Conservation (phyloP, 2,329 filamentous ascomycete genomes). For the Pseudocercospora crystallina region DNA sequence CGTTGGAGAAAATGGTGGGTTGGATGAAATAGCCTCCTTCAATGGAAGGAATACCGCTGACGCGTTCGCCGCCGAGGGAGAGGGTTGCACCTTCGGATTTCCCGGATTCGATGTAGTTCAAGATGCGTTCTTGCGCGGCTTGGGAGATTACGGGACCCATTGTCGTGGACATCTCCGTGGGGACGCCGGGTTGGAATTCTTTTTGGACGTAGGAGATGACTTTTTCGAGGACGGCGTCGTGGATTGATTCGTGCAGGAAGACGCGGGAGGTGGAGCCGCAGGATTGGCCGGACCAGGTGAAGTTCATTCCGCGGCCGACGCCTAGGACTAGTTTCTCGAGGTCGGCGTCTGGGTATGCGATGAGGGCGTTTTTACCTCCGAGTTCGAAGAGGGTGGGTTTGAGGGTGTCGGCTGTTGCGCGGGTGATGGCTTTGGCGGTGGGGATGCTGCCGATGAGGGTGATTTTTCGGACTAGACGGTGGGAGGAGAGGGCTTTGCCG, state of each 20-base stretch:
- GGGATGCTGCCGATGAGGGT: slow-evolving; percentile 75
- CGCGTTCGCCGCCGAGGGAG: slow-evolving; percentile 14
- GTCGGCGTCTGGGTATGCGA: slow-evolving; percentile 59
- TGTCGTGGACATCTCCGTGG: slow-evolving; percentile 67
- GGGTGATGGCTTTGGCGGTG: slow-evolving; percentile 74
- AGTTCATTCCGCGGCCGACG: slow-evolving; percentile 35
- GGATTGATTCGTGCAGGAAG: slow-evolving; percentile 56
- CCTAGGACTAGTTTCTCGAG: slow-evolving; percentile 58
- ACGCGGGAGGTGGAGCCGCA: slow-evolving; percentile 60
- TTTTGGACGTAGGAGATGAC: slow-evolving; percentile 62
- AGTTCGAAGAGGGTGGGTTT: slow-evolving; percentile 63
- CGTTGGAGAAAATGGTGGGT: slow-evolving; percentile 58
- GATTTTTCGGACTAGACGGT: slow-evolving; percentile 70
- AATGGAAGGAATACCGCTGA: slow-evolving; percentile 22
- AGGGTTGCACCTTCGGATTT: slow-evolving; percentile 43
- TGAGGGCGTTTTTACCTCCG: slow-evolving; percentile 58
- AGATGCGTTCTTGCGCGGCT: slow-evolving; percentile 67
- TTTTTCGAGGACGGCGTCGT: slow-evolving; percentile 63
- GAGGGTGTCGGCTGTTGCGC: slow-evolving; percentile 63
- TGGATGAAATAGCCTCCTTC: slow-evolving; percentile 60
- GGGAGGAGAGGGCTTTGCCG: slow-evolving; percentile 66
- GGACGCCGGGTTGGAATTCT: slow-evolving; percentile 67
- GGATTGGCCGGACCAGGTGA: slow-evolving; percentile 63
- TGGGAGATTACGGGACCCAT: slow-evolving; percentile 74
- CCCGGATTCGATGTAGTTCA: slow-evolving; percentile 69